phyloP scores from a whole-genome alignment of 768 basidiomycete species.

The Auricularia cornea region DNA sequence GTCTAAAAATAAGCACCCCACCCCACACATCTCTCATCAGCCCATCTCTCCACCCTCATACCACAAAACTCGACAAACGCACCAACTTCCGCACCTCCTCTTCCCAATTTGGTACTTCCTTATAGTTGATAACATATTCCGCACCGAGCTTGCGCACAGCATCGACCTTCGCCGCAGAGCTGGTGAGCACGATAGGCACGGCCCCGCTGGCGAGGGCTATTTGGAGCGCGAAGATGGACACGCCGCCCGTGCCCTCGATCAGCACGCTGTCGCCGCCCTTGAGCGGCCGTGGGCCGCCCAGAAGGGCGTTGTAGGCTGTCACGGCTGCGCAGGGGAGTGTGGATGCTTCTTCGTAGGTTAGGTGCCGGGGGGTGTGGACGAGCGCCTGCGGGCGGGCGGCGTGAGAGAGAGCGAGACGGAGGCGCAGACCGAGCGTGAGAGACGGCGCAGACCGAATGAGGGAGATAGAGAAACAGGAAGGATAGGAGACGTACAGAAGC shows the following conservation, averaged over 20 bases:
- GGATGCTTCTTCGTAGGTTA: constrained; percentile 58
- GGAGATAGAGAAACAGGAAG: too few species aligned
- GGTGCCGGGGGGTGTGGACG: constrained; percentile 46
- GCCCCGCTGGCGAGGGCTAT: constrained; percentile 57
- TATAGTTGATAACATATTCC: constrained; percentile 55
- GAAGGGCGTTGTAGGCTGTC: constrained; percentile 55
- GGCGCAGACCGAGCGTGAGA: too few species aligned
- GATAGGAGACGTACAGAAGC: neutral
- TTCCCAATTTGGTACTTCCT: constrained; percentile 49
- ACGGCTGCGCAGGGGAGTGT: constrained; percentile 47
- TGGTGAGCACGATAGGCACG: constrained; percentile 57
- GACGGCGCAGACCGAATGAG: too few species aligned
- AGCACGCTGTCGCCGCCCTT: constrained; percentile 54
- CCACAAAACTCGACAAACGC: too few species aligned
- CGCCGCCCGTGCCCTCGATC: constrained; percentile 48
- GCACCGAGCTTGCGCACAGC: constrained; percentile 44
- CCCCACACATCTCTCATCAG: too few species aligned
- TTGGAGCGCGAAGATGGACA: constrained; percentile 50
- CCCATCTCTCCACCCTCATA: too few species aligned
- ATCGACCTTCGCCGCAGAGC: constrained; percentile 54
- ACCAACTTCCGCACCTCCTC: constrained; percentile 41
- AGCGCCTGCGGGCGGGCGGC: constrained; percentile 20
- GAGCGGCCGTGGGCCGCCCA: constrained; percentile 36
- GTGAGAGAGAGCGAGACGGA: neutral
- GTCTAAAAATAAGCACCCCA: too few species aligned